phyloP scores from a whole-genome alignment of 2,329 filamentous ascomycete genomes.

The Lasiodiplodia sp. region DNA sequence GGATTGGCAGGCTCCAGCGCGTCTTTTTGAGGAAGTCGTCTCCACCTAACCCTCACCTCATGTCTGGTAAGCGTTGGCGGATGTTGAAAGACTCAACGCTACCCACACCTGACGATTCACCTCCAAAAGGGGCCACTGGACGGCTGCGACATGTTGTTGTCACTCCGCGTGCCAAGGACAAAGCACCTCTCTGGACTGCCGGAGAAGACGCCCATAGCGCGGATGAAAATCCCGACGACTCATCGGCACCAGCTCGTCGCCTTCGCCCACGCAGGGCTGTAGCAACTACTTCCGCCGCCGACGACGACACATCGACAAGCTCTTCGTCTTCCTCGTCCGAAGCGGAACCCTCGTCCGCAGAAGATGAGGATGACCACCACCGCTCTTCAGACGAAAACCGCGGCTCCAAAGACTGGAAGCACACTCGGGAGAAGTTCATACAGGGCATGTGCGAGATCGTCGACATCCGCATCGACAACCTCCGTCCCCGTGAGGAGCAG shows the following conservation, averaged over 20 bases:
- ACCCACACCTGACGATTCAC: constrained; percentile 7
- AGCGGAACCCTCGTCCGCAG: neutral
- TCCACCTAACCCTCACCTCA: constrained; percentile 54
- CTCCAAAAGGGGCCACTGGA: neutral
- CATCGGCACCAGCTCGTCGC: constrained; percentile 13
- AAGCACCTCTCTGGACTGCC: neutral
- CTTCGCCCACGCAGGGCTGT: constrained; percentile 15
- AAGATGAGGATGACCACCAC: neutral
- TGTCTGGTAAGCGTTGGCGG: constrained; percentile 52
- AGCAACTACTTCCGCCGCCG: neutral
- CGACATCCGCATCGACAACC: constrained; percentile 77
- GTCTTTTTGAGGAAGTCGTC: constrained; percentile 66
- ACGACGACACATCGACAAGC: neutral
- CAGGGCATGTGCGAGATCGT: constrained; percentile 77
- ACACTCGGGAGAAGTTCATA: constrained; percentile 49
- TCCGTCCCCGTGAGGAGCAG: constrained; percentile 72
- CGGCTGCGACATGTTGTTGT: constrained; percentile 13
- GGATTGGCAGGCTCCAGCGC: constrained; percentile 73
- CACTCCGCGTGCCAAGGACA: constrained; percentile 8
- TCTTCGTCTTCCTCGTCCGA: neutral
- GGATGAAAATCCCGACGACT: constrained; percentile 6
- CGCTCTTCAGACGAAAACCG: neutral
- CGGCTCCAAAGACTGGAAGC: constrained; percentile 7
- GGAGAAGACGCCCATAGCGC: neutral
- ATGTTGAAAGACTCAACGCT: constrained; percentile 45